Evolutionary conservation across 306 rosid genomes (phyloP).

Genomic region (Malus fusca): DNA sequence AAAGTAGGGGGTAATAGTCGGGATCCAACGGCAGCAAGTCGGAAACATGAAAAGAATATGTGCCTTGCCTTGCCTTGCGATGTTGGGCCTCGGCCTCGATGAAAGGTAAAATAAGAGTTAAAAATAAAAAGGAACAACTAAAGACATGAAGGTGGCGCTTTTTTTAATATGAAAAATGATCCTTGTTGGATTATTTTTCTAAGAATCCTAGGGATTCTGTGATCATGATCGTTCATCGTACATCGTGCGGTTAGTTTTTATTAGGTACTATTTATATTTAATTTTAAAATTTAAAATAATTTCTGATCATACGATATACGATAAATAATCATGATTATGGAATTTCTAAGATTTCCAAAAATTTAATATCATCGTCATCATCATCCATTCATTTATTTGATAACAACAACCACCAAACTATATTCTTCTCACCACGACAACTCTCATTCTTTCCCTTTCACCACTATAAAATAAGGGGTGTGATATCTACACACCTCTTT

Average conservation of each 20-base stretch:
- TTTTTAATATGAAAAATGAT: not conserved
- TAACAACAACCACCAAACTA: slow-evolving; percentile 5
- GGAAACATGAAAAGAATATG: slow-evolving; percentile 25
- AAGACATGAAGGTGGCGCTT: slow-evolving; percentile 5
- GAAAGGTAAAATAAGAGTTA: not conserved
- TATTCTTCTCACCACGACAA: not conserved
- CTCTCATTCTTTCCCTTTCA: no score
- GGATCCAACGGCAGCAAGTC: slow-evolving; percentile 22
- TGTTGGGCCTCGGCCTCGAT: slow-evolving; percentile 12
- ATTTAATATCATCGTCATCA: slow-evolving; percentile 6
- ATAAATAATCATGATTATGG: no score
- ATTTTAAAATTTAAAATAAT: no score
- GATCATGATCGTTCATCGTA: no score
- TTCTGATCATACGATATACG: no score
- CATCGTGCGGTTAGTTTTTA: no score
- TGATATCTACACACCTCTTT: no score
- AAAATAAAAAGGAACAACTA: not conserved
- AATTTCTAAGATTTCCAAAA: no score
- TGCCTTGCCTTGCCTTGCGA: slow-evolving; percentile 20
- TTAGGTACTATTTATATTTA: no score
- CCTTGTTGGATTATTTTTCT: no score
- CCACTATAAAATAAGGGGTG: no score
- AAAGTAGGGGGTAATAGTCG: not conserved
- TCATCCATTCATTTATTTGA: not conserved
- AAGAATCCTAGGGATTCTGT: no score